Conservation (phyloP, 2,329 filamentous ascomycete species). For the Pyrenophora graminea region DNA sequence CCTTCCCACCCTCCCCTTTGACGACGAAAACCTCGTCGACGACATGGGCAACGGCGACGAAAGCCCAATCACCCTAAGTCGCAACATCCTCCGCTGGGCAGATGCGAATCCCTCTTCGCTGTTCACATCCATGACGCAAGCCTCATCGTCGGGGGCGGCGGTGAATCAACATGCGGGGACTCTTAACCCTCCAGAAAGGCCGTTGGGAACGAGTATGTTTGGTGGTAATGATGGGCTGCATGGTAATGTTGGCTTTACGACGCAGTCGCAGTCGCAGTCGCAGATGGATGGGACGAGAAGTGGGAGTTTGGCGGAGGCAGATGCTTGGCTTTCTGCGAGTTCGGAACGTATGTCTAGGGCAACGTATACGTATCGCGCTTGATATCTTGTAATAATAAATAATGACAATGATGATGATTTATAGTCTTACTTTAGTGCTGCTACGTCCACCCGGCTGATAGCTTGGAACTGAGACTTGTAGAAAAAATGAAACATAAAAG, state of each 20-base stretch:
- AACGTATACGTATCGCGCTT: constrained; percentile 2
- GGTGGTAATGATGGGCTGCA: neutral
- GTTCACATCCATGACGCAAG: neutral
- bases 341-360: neutral
- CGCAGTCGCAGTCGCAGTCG: neutral
- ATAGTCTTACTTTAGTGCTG: no score
- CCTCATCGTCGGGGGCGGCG: neutral
- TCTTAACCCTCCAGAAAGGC: neutral
- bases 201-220: neutral
- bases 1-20: constrained; percentile 9
- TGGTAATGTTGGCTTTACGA: neutral
- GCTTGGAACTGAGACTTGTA: no score
- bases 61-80: constrained; percentile 42
- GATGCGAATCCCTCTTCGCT: constrained; percentile 36
- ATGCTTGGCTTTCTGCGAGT: neutral
- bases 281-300: neutral
- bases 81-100: constrained; percentile 48
- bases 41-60: constrained; percentile 29
- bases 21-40: constrained; percentile 16
- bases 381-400: neutral
- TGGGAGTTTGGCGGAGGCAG: constrained; percentile 1
- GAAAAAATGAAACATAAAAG: no score
- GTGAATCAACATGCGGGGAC: neutral
- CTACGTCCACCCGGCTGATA: no score
- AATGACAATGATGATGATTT: no score